Evolutionary conservation across 306 rosid species (phyloP).

Genomic region (Chamaecrista fasciculata): DNA sequence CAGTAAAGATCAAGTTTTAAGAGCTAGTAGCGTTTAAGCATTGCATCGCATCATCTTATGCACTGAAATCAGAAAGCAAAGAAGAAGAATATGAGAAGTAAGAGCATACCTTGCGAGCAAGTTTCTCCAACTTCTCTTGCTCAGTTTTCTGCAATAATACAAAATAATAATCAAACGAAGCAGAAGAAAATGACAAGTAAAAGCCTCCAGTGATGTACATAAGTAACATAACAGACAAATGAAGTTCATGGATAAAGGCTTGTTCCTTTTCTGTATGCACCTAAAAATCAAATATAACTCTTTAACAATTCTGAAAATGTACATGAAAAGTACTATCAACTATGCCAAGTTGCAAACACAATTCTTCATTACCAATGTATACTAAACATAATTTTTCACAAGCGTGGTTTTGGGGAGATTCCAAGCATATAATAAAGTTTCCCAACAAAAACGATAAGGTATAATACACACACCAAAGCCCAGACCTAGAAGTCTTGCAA

Average conservation of each 20-base stretch:
- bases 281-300: slow-evolving; percentile 2
- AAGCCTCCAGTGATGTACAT: background rate
- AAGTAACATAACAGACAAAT: background rate
- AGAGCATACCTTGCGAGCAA: slow-evolving; percentile 73
- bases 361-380: background rate
- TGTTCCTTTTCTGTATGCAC: background rate
- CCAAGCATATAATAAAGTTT: background rate
- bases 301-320: background rate
- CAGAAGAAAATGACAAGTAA: slow-evolving; percentile 18
- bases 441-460: background rate
- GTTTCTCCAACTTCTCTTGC: slow-evolving; percentile 85
- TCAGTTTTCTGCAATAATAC: slow-evolving; percentile 61
- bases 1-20: background rate
- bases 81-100: background rate
- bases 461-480: background rate
- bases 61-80: background rate
- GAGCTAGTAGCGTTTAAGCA: background rate
- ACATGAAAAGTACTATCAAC: background rate
- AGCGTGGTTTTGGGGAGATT: background rate
- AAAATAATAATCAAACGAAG: slow-evolving; percentile 17
- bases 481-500: background rate
- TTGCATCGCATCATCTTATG: background rate
- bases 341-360: background rate
- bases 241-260: background rate
- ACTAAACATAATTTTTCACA: background rate